Percentiles rank a stretch among this genome's conserved stretches.
These are phyloP conservation scores for Annulohypoxylon stygium DNA, from an alignment of 495 filamentous ascomycete genomes.

Conservation along the genomic window DNA sequence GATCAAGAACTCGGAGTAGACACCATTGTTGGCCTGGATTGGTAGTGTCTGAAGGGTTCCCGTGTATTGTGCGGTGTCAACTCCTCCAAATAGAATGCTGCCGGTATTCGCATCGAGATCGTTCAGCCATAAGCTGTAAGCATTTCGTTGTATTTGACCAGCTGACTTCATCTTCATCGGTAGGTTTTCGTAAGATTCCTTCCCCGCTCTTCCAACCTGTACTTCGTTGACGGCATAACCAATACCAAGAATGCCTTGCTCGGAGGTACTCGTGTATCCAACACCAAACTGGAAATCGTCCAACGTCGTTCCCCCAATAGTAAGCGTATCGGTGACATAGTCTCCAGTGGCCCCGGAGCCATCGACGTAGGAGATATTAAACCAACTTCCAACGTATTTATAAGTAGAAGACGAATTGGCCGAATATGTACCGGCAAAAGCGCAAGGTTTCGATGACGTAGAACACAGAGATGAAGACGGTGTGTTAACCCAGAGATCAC, in stretches of 20 bases:
- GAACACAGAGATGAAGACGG: slow-evolving; percentile 72
- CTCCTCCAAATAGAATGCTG: slow-evolving; percentile 90
- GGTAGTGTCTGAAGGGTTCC: slow-evolving; percentile 82
- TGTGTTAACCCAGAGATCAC: slow-evolving; percentile 90
- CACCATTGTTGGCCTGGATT: slow-evolving; percentile 70
- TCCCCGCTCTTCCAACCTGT: slow-evolving; percentile 71
- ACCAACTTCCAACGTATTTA: slow-evolving; percentile 77
- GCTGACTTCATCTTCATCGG: slow-evolving; percentile 78
- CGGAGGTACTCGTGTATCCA: slow-evolving; percentile 78
- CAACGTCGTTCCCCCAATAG: slow-evolving; percentile 73
- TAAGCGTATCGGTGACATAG: slow-evolving; percentile 84
- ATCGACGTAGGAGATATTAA: slow-evolving; percentile 94
- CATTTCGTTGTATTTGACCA: slow-evolving; percentile 79
- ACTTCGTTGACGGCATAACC: slow-evolving; percentile 90
- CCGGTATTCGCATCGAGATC: slow-evolving; percentile 81
- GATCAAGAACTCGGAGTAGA: slow-evolving; percentile 83
- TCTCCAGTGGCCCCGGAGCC: slow-evolving; percentile 83
- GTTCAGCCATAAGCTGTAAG: slow-evolving; percentile 92
- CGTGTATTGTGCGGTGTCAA: slow-evolving; percentile 83
- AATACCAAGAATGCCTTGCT: slow-evolving; percentile 88
- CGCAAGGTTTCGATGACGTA: slow-evolving; percentile 61
- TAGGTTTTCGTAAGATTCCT: slow-evolving; percentile 79
- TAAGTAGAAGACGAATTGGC: slow-evolving; percentile 87
- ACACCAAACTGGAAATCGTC: slow-evolving; percentile 85
- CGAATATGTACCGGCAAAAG: slow-evolving; percentile 73